These are phyloP conservation scores for Tuber brumale DNA, from an alignment of 495 filamentous ascomycete species.

Conservation along the genomic window DNA sequence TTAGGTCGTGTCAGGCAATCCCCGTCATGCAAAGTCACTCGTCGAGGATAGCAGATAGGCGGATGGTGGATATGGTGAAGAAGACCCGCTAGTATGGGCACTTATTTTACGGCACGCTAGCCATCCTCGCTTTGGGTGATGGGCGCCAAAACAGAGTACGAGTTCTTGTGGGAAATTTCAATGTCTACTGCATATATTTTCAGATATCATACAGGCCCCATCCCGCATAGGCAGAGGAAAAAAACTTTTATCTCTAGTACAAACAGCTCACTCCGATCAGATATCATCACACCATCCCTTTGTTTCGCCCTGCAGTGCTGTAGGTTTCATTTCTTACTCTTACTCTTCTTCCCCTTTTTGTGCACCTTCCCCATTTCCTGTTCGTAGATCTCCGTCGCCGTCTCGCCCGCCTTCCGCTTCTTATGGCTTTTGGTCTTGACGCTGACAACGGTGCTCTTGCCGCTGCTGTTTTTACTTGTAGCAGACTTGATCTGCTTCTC, in stretches of 20 bases:
- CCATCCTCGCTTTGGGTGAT: background rate
- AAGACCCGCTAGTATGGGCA: background rate
- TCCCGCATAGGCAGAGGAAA: background rate
- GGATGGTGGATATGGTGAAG: background rate
- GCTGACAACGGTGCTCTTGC: slow-evolving; percentile 67
- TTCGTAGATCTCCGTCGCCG: slow-evolving; percentile 54
- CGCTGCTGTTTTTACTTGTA: slow-evolving; percentile 47
- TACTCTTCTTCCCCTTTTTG: slow-evolving; percentile 54
- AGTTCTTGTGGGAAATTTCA: background rate
- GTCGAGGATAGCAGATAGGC: background rate
- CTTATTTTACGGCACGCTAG: background rate
- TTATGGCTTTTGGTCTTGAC: slow-evolving; percentile 62
- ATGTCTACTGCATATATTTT: background rate
- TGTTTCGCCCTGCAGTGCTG: background rate
- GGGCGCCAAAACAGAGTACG: background rate
- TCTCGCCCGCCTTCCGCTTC: slow-evolving; percentile 75
- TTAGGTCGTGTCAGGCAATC: background rate
- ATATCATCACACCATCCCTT: background rate
- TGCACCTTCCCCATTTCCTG: slow-evolving; percentile 53
- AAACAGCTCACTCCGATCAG: background rate
- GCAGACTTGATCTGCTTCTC: slow-evolving; percentile 65
- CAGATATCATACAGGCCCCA: background rate
- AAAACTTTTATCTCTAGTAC: background rate
- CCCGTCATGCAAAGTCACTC: background rate
- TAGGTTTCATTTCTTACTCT: slow-evolving; percentile 40